phyloP scores from a whole-genome alignment of 23 red algal genomes.

The Pyropia haitanensis region DNA sequence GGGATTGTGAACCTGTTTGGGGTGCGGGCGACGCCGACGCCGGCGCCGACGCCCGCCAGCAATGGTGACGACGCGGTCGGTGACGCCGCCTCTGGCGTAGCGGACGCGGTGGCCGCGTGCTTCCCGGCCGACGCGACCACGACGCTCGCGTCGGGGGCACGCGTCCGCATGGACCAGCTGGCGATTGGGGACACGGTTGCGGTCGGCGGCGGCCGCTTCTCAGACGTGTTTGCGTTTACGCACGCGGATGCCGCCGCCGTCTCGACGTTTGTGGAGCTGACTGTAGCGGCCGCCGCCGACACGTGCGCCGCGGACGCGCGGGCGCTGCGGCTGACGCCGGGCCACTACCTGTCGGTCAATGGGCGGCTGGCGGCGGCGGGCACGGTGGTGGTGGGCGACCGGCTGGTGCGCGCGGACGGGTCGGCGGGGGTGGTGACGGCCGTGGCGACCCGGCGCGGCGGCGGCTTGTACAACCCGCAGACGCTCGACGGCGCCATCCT shows the following conservation, averaged over 20 bases:
- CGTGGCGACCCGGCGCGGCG: no score
- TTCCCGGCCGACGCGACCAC: constrained; percentile 39
- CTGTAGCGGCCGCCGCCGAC: background rate
- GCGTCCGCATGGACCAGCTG: constrained; percentile 37
- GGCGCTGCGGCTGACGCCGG: no score
- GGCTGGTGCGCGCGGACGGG: no score
- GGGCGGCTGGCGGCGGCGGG: no score
- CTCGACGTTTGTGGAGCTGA: constrained; percentile 19
- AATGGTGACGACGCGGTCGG: constrained; percentile 1
- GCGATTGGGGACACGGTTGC: constrained; percentile 27
- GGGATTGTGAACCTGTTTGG: no score
- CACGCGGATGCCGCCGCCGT: constrained; percentile 4
- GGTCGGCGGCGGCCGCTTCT: background rate
- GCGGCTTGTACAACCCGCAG: no score
- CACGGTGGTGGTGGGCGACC: no score
- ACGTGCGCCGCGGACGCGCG: no score
- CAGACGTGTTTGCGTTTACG: constrained; percentile 25
- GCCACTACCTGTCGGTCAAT: no score
- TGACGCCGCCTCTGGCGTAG: background rate
- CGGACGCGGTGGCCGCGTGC: constrained; percentile 17
- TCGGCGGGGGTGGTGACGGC: no score
- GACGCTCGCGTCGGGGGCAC: constrained; percentile 1
- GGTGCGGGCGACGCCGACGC: no score
- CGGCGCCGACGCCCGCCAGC: background rate
- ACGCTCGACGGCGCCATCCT: no score